Evolutionary conservation across 352 stramenopile genomes (phyloP).

Genomic region (Pythium monospermum): DNA sequence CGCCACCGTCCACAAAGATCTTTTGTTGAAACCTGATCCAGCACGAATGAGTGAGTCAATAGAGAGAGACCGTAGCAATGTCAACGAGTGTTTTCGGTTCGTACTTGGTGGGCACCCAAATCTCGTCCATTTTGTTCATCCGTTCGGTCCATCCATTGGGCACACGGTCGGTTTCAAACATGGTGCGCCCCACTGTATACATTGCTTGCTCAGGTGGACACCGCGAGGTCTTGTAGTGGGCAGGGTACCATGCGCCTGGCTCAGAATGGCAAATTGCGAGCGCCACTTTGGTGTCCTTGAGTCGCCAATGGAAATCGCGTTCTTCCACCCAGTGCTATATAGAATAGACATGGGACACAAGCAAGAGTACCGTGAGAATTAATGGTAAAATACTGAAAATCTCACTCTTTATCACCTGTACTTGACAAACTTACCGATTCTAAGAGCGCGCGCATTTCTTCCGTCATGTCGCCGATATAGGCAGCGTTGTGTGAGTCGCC

Average conservation of each 20-base stretch:
- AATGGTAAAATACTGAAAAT: background rate
- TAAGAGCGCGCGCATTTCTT: conserved; percentile 38
- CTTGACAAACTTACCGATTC: conserved; percentile 25
- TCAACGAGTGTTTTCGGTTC: background rate
- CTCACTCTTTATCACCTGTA: conserved; percentile 25
- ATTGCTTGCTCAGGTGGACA: conserved; percentile 46
- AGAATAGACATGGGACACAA: background rate
- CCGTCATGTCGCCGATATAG: conserved; percentile 58
- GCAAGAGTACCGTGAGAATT: background rate
- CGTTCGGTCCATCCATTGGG: conserved; percentile 82
- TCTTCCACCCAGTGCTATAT: conserved; percentile 72
- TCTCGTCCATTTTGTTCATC: conserved; percentile 91
- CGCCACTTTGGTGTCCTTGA: conserved; percentile 33
- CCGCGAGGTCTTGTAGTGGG: conserved; percentile 58
- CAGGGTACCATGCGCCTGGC: conserved; percentile 88
- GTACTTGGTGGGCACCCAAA: conserved; percentile 87
- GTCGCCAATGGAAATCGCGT: conserved; percentile 54
- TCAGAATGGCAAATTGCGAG: conserved; percentile 91
- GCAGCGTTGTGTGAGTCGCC: conserved; percentile 58
- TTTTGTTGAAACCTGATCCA: conserved; percentile 59
- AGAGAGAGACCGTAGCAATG: too few relatives aligned
- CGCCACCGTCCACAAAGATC: conserved; percentile 61
- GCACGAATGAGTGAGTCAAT: background rate
- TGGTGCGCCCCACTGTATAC: conserved; percentile 87
- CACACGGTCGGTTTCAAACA: conserved; percentile 94